Conservation (phyloP, 2,329 filamentous ascomycete species). For the Thelonectria rubi region DNA sequence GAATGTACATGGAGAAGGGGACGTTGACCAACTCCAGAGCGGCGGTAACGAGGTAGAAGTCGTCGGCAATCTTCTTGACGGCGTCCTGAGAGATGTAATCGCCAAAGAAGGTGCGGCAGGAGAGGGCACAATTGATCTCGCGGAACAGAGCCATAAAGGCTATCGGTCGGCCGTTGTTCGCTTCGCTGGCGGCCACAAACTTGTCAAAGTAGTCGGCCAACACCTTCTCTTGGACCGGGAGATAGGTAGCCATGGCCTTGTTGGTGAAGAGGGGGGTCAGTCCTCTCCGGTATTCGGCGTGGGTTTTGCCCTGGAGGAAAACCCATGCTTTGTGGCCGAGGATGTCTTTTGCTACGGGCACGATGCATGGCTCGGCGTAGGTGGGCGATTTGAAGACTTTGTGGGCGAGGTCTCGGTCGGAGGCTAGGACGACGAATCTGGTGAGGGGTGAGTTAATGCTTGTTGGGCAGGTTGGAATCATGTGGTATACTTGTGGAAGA, state of each 20-base stretch:
- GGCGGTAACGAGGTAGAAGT: slow-evolving; percentile 81
- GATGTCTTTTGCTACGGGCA: slow-evolving; percentile 79
- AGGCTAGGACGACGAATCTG: slow-evolving; percentile 82
- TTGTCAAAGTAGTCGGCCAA: slow-evolving; percentile 75
- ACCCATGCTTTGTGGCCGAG: slow-evolving; percentile 80
- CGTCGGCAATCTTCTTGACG: slow-evolving; percentile 78
- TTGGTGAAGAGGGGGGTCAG: slow-evolving; percentile 79
- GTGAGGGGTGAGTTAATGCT: not conserved
- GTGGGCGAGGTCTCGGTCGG: slow-evolving; percentile 79
- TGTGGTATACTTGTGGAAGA: slow-evolving; percentile 79
- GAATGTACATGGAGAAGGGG: slow-evolving; percentile 73
- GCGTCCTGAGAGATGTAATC: slow-evolving; percentile 78
- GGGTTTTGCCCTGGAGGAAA: slow-evolving; percentile 78
- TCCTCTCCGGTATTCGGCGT: slow-evolving; percentile 81
- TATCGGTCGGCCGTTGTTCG: slow-evolving; percentile 63
- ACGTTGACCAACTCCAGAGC: slow-evolving; percentile 84
- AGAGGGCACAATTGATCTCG: slow-evolving; percentile 81
- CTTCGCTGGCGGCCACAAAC: slow-evolving; percentile 68
- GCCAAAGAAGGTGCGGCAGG: slow-evolving; percentile 81
- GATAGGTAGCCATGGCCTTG: slow-evolving; percentile 73
- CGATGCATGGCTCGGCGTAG: slow-evolving; percentile 80
- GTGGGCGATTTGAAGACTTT: slow-evolving; percentile 83
- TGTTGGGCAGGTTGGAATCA: not conserved
- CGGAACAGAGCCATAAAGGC: slow-evolving; percentile 78
- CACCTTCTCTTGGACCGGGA: slow-evolving; percentile 78